These are phyloP conservation scores for Aspergillus ochraceus DNA, from an alignment of 2,329 filamentous ascomycete genomes.

Conservation along the genomic window DNA sequence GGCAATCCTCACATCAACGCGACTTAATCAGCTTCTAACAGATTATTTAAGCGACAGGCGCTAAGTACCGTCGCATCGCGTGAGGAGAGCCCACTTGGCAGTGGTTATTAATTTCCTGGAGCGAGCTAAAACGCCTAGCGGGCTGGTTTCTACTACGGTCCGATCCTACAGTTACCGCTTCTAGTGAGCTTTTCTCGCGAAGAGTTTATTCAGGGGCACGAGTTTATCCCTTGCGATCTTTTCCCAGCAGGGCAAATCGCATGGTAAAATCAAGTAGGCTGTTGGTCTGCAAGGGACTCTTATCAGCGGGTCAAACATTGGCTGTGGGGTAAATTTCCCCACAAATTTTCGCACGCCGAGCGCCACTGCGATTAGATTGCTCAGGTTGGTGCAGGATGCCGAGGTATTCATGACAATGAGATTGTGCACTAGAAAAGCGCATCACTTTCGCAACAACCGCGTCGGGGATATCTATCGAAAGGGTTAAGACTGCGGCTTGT, in stretches of 20 bases:
- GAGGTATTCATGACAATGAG: too few species aligned
- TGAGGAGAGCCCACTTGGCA: not conserved
- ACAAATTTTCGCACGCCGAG: too few species aligned
- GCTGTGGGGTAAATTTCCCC: too few species aligned
- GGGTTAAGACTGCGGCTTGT: too few species aligned
- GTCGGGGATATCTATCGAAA: too few species aligned
- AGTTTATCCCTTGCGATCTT: not conserved
- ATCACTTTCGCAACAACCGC: too few species aligned
- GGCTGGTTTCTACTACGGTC: not conserved
- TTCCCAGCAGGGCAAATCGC: not conserved
- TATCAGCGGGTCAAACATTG: too few species aligned
- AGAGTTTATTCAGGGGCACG: not conserved
- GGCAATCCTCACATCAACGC: not conserved
- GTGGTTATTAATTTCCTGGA: not conserved
- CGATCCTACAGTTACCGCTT: conserved; percentile 8
- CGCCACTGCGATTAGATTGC: too few species aligned
- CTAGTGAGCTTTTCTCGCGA: not conserved
- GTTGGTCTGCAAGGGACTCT: not conserved
- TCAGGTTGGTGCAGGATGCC: too few species aligned
- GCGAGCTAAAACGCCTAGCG: too few species aligned
- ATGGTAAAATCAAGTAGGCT: not conserved
- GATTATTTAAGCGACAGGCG: not conserved
- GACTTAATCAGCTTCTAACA: not conserved
- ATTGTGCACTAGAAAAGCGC: too few species aligned
- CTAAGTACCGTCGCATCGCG: not conserved